These are phyloP conservation scores for Bruguiera hainesii DNA, from an alignment of 441 rosid genomes.

Conservation along the genomic window DNA sequence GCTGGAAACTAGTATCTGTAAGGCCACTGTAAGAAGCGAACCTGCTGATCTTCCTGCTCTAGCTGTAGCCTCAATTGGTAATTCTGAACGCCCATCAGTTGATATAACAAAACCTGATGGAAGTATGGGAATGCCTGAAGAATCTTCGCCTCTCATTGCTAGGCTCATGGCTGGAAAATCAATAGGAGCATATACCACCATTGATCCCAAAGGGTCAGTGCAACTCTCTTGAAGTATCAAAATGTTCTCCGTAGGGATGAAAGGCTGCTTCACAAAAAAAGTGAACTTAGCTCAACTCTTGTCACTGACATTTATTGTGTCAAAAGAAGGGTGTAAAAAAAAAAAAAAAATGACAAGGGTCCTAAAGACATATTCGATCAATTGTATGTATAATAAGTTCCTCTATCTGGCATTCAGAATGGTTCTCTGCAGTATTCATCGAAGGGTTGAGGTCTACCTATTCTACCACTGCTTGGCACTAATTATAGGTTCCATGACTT, in stretches of 20 bases:
- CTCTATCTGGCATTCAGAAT: no score
- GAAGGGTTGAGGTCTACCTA: no score
- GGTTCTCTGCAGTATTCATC: no score
- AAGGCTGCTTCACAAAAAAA: conserved; percentile 27
- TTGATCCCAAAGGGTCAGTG: conserved; percentile 42
- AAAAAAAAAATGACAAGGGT: no score
- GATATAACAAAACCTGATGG: conserved; percentile 74
- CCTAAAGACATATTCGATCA: no score
- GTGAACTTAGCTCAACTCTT: no score
- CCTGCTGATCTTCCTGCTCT: conserved; percentile 22
- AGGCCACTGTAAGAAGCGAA: conserved; percentile 49
- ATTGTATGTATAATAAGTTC: no score
- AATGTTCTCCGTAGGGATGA: conserved; percentile 23
- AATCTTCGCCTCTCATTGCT: conserved; percentile 34
- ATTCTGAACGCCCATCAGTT: conserved; percentile 32
- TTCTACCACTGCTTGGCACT: no score
- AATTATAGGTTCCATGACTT: no score
- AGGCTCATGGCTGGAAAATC: conserved; percentile 31
- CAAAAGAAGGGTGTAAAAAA: no score
- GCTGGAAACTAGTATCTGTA: conserved; percentile 45
- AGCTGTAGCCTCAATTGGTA: conserved; percentile 12
- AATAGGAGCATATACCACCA: conserved; percentile 58
- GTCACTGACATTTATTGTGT: no score
- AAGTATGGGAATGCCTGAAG: conserved; percentile 41
- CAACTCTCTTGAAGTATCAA: conserved; percentile 55